Percentiles rank a stretch among this genome's conserved stretches.
phyloP scores from a whole-genome alignment of 1,139 yeast genomes.

The Protomyces pachydermus region DNA sequence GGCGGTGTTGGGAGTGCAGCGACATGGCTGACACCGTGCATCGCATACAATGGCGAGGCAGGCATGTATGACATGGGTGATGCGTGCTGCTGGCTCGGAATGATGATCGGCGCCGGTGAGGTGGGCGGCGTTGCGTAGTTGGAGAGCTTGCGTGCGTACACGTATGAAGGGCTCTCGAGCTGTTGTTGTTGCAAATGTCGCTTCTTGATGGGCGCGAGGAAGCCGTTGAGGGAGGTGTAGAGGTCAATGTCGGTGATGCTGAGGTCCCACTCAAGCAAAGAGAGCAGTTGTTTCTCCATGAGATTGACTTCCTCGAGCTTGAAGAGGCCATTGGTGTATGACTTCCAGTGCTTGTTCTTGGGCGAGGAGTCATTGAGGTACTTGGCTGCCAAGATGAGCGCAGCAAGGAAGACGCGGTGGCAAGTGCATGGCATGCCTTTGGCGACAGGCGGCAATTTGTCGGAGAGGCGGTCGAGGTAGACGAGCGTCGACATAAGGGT shows the following conservation, averaged over 20 bases:
- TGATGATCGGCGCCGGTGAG: conserved; percentile 4
- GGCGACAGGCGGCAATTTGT: conserved; percentile 77
- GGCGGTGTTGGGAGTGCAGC: conserved; percentile 24
- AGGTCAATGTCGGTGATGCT: conserved; percentile 66
- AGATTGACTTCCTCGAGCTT: conserved; percentile 74
- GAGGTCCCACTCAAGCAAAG: conserved; percentile 78
- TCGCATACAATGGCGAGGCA: background rate
- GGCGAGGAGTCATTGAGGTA: conserved; percentile 90
- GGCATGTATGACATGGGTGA: background rate
- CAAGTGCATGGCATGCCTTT: conserved; percentile 91
- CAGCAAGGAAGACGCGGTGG: conserved; percentile 84
- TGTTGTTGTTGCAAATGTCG: background rate
- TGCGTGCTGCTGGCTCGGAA: background rate
- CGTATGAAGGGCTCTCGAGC: conserved; percentile 12
- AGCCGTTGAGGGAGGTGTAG: conserved; percentile 62
- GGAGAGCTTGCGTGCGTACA: conserved; percentile 20
- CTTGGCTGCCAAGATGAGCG: conserved; percentile 83
- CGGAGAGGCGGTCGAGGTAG: conserved; percentile 69
- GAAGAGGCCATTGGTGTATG: conserved; percentile 79
- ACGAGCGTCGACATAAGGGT: conserved; percentile 89
- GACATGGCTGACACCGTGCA: background rate
- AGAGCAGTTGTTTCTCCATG: conserved; percentile 81
- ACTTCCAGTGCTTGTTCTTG: conserved; percentile 91
- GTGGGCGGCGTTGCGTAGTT: conserved; percentile 17
- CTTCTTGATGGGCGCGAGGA: conserved; percentile 57